A percentile compares a stretch with the other conserved stretches of the same genome.
These are phyloP conservation scores for Aspergillus oerlinghausenensis DNA, from an alignment of 2,329 filamentous ascomycete genomes.

Conservation along the genomic window DNA sequence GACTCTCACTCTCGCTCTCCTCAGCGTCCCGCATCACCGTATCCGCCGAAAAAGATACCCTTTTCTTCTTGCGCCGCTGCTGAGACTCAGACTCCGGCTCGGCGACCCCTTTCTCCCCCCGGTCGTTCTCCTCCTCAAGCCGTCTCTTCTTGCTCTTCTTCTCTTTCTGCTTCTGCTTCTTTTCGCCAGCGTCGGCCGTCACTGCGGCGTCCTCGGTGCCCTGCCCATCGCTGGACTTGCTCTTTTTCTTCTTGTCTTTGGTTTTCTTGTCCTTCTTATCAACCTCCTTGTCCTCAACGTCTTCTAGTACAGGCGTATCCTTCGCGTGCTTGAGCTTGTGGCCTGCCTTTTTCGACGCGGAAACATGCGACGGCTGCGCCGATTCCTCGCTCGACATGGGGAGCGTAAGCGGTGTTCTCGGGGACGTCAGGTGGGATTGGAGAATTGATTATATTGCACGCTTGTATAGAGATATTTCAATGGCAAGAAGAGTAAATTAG, in stretches of 20 bases:
- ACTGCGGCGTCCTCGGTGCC: background rate
- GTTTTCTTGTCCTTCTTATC: background rate
- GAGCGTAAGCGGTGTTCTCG: background rate
- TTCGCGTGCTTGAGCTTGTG: conserved; percentile 56
- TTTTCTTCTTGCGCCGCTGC: conserved; percentile 43
- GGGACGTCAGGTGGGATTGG: background rate
- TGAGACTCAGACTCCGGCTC: background rate
- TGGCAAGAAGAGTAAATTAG: background rate
- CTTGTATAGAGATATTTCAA: background rate
- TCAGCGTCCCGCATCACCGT: conserved; percentile 52
- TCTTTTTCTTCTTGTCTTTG: conserved; percentile 1
- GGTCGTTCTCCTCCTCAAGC: conserved; percentile 15
- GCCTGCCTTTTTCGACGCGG: conserved; percentile 58
- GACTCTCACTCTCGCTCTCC: background rate
- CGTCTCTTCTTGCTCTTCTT: conserved; percentile 9
- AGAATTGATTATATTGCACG: conserved; percentile 1
- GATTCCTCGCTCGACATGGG: conserved; percentile 21
- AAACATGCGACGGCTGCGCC: conserved; percentile 28
- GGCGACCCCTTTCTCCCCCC: conserved; percentile 6
- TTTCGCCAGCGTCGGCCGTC: background rate
- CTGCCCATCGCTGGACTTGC: background rate
- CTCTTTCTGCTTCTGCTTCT: conserved; percentile 1
- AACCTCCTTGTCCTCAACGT: conserved; percentile 13
- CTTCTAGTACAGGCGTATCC: conserved; percentile 16
- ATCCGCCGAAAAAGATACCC: conserved; percentile 61